A percentile compares a stretch with the other conserved stretches of the same genome.
These are phyloP conservation scores for Chiua virens DNA, from an alignment of 768 basidiomycete genomes.

Conservation along the genomic window DNA sequence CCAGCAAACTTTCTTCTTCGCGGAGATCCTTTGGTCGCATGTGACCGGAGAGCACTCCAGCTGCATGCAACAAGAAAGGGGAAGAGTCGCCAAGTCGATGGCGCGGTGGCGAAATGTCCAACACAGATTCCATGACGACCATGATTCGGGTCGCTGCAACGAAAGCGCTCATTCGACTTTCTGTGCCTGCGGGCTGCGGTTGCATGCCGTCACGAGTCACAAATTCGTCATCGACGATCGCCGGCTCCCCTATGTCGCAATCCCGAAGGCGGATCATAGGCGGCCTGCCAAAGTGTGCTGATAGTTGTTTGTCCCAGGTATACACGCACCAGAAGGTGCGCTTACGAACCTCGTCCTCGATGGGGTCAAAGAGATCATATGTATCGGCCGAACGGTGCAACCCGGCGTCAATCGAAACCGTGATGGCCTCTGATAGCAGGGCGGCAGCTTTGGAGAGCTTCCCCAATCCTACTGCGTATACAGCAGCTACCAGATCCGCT, in stretches of 20 bases:
- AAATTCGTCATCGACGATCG: conserved; percentile 85
- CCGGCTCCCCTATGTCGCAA: conserved; percentile 88
- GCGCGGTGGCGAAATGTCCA: conserved; percentile 72
- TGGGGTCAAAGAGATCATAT: conserved; percentile 84
- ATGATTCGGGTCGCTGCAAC: conserved; percentile 74
- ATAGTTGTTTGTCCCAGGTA: conserved; percentile 93
- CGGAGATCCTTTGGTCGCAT: conserved; percentile 62
- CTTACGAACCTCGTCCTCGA: conserved; percentile 90
- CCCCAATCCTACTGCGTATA: conserved; percentile 89
- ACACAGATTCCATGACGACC: conserved; percentile 84
- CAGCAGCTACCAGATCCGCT: conserved; percentile 86
- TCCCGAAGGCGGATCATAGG: conserved; percentile 84
- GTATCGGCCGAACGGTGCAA: conserved; percentile 85
- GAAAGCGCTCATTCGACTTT: conserved; percentile 81
- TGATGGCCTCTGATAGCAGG: conserved; percentile 82
- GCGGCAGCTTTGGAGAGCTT: conserved; percentile 86
- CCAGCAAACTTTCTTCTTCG: conserved; percentile 79
- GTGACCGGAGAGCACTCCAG: conserved; percentile 63
- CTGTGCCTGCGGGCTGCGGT: conserved; percentile 65
- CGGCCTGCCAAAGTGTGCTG: conserved; percentile 86
- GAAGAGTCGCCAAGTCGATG: conserved; percentile 61
- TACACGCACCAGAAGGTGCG: conserved; percentile 97
- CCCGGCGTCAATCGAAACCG: conserved; percentile 85
- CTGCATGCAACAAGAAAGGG: conserved; percentile 76
- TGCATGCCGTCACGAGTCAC: conserved; percentile 73